Evolutionary conservation across 2,329 filamentous ascomycete species (phyloP).

Genomic region (Cephalotrichum gorgonifer): DNA sequence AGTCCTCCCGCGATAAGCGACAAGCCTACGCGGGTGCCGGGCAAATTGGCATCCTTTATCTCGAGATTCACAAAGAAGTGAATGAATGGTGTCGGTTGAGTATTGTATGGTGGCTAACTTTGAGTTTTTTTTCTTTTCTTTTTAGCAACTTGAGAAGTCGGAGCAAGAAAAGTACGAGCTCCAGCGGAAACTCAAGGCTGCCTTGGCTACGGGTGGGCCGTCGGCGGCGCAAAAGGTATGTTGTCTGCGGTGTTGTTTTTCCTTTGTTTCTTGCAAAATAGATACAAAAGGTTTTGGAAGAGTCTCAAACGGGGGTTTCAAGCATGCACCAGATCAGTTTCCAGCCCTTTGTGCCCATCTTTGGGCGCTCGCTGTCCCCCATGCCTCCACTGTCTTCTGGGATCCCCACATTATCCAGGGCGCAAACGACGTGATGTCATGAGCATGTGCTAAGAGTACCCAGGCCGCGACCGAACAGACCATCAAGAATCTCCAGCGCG

Average conservation of each 20-base stretch:
- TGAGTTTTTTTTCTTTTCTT: background rate
- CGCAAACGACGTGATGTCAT: too few relatives aligned
- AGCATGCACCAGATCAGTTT: too few relatives aligned
- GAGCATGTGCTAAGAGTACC: background rate
- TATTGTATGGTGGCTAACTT: background rate
- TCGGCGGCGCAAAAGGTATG: constrained; percentile 43
- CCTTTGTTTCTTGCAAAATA: constrained; percentile 5
- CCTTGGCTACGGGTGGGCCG: constrained; percentile 33
- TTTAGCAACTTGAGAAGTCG: constrained; percentile 47
- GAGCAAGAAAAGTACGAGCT: constrained; percentile 47
- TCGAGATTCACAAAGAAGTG: too few relatives aligned
- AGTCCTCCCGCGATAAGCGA: too few relatives aligned
- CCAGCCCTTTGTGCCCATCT: background rate
- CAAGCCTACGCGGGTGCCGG: too few relatives aligned
- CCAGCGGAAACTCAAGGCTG: constrained; percentile 42
- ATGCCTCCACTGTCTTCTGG: too few relatives aligned
- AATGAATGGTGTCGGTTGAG: too few relatives aligned
- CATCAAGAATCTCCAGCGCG: constrained; percentile 62
- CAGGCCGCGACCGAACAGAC: constrained; percentile 41
- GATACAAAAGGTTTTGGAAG: too few relatives aligned
- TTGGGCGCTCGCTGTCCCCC: background rate
- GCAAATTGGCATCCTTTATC: too few relatives aligned
- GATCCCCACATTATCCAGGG: too few relatives aligned
- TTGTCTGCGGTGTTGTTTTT: constrained; percentile 9
- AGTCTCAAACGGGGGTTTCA: too few relatives aligned